Evolutionary conservation across 2,329 filamentous ascomycete genomes (phyloP).

Genomic region (Sclerotinia spermophila): DNA sequence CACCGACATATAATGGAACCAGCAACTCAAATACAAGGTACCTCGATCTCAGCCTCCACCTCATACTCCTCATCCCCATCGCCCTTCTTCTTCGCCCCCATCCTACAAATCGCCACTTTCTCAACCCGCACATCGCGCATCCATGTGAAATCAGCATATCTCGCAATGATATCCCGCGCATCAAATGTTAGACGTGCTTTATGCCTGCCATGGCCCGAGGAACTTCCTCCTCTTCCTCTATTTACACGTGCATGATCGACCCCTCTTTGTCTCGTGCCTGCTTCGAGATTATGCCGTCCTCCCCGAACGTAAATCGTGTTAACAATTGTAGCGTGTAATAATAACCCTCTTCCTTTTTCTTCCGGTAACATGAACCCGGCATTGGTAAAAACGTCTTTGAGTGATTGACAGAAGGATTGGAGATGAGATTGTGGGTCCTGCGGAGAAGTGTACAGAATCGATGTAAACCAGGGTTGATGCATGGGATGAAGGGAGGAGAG

Average conservation of each 20-base stretch:
- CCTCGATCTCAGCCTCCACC: conserved; percentile 29
- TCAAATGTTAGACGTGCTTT: conserved; percentile 45
- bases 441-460: conserved; percentile 62
- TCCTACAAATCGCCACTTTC: conserved; percentile 73
- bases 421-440: conserved; percentile 51
- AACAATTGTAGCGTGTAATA: conserved; percentile 79
- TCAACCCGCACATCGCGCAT: conserved; percentile 64
- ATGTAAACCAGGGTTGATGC: conserved; percentile 29
- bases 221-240: neutral
- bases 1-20: neutral
- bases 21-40: conserved; percentile 20
- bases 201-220: conserved; percentile 31
- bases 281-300: neutral
- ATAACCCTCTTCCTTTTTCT: conserved; percentile 52
- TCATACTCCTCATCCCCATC: conserved; percentile 33
- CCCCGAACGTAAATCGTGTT: conserved; percentile 73
- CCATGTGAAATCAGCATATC: conserved; percentile 67
- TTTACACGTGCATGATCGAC: neutral
- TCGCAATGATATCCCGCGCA: conserved; percentile 51
- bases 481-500: conserved; percentile 50
- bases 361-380: conserved; percentile 56
- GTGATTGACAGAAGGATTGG: conserved; percentile 52
- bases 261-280: conserved; percentile 29
- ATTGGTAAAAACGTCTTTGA: conserved; percentile 53
- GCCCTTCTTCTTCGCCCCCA: conserved; percentile 67